Base-by-base conservation (phyloP, 169 alveolate genomes). In the Cryptosporidium sp. region DNA sequence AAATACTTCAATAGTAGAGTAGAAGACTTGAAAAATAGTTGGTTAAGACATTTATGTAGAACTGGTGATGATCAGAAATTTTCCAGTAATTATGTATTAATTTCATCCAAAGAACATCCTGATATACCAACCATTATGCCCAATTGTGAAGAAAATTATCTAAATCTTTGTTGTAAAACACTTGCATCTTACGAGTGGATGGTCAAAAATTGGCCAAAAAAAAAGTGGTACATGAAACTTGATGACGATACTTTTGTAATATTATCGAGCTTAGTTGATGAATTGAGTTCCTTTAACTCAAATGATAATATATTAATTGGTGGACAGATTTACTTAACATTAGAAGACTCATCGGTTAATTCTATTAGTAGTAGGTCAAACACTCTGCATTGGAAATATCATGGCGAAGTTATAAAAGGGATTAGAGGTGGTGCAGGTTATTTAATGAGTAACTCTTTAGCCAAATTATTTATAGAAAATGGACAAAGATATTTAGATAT, bases 371-470 rank as follows among this genome's bases (percentile, higher is more conserved):
- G 80, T 12, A 80, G 89, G 45, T 80, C 89, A 5, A 80, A 80
- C 14, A 80, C 41, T 33, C 26, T 80, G 16, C 61, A 39, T 43
- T 80, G 89, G 89, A 65, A 59, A 67, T 39, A 80, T 59, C 89
- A 65, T 80, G 89, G 68, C 12, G 89, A 80, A 12, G 89, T 80
- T 18, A 80, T 80, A 18, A 80, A 80, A 31, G 89, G 89, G 14
- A 80, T 80, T 39, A 37, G 89, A 62, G 89, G 89, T 33, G 89
- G 89, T 14, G 89, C 89, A 10, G 89, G 89, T 1, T 80, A 80
- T 80, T 65, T 80, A 29, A 80, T 80, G 89, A 80, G 80, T 21
- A 61, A 31, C 8, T 43, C 74, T n/a, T 48, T 80, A 35, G 89
- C 74, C 18, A 62, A 80, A 23, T 29, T 80, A 80, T 80, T 80